Evolutionary conservation across 108 stramenopile species (phyloP).

Genomic region (Epithemia pelagica): DNA sequence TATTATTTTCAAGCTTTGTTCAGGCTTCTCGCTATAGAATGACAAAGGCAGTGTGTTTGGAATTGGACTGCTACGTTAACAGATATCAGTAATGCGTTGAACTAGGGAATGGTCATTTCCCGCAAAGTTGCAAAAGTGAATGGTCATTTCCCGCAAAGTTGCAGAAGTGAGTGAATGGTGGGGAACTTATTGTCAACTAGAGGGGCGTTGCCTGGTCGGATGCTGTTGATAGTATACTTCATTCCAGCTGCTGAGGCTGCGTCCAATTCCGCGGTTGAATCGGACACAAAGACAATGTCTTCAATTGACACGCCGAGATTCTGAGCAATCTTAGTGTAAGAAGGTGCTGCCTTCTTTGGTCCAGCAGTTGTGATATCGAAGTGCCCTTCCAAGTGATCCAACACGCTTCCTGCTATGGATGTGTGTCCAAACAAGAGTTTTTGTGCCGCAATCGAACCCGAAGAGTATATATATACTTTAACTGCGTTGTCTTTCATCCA

Average conservation of each 20-base stretch:
- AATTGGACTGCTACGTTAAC: no score
- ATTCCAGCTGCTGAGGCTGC: slow-evolving; percentile 83
- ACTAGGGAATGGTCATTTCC: slow-evolving; percentile 22
- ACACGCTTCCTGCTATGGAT: slow-evolving; percentile 69
- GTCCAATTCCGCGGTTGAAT: slow-evolving; percentile 68
- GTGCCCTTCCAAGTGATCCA: slow-evolving; percentile 50
- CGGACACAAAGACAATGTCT: slow-evolving; percentile 84
- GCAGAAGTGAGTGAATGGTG: slow-evolving; percentile 55
- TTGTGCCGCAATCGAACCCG: slow-evolving; percentile 82
- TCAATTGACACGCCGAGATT: slow-evolving; percentile 53
- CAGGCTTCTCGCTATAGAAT: no score
- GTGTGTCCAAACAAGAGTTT: slow-evolving; percentile 71
- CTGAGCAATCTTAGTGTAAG: slow-evolving; percentile 69
- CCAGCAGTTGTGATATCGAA: slow-evolving; percentile 88
- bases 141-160: slow-evolving; percentile 55
- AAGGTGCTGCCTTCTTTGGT: slow-evolving; percentile 50
- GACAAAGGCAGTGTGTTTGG: no score
- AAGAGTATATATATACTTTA: slow-evolving; percentile 80
- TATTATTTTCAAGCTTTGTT: no score
- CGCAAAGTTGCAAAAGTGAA: no score
- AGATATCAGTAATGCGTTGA: no score
- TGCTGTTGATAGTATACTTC: slow-evolving; percentile 49
- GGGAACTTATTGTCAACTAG: slow-evolving; percentile 42
- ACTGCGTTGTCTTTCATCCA: slow-evolving; percentile 54
- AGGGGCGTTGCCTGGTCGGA: slow-evolving; percentile 86